Evolutionary conservation across 2,329 filamentous ascomycete species (phyloP), one percentile per base, ranked within the genome.

Genomic region (Blumeria hordei): DNA sequence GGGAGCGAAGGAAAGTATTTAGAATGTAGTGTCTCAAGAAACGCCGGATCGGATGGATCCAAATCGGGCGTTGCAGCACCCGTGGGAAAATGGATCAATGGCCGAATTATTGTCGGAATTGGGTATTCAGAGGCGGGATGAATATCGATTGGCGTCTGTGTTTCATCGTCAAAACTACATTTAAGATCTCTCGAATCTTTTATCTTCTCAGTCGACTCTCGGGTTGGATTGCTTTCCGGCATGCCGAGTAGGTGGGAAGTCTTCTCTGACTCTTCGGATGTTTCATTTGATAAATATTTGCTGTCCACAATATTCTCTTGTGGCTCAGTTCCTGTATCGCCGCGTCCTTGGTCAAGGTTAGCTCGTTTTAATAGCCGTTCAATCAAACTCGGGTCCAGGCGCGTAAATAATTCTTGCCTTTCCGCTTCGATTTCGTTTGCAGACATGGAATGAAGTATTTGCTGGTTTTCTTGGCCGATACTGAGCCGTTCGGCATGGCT

Each of bases 1-100:
- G 88, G 80, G 0, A 94, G 80, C 58, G 80, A 78, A 11, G 92
- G 88, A 68, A 95, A 98, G 74, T 94, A 98, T 67, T 95, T 94
- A 21, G 80, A 70, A 72, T 94, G 88, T 6, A 98, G 78, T 56
- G 85, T 82, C 50, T 77, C 69, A 56, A 96, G 80, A 70, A 96
- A 96, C 64, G 86, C 74, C 0, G 85, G 82, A 57, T 88, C 85
- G 39, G 78, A 72, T 0, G 88, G 88, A 66, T 96, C 86, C 59
- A 96, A 81, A 57, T 87, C 81, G 10, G 84, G 83, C 1, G 74
- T 67, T 21, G 72, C 61, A 66, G 72, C 37, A 61, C 69, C 59
- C 60, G 69, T 60, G 56, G 71, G 63, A 67, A 59, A 70, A 65
- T 58, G 72, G 65, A 65, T 57, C 5, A 58, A 47, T n/a, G 59